phyloP scores from a whole-genome alignment of 768 basidiomycete species.

The Pholiota microspora region DNA sequence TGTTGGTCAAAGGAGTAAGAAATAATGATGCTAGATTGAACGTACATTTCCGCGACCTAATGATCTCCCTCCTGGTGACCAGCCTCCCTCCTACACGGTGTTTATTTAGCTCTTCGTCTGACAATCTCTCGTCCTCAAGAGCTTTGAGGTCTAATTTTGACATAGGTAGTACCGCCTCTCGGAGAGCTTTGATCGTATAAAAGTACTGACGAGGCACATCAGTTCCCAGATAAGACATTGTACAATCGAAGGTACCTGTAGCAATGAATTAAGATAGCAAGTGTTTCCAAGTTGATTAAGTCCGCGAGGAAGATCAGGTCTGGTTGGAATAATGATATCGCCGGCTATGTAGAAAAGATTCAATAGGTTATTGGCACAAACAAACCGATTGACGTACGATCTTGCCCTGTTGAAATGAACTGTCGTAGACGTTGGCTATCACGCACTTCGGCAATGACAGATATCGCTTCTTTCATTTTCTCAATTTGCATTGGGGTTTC shows the following conservation, averaged over 20 bases:
- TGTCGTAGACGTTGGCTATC: constrained; percentile 70
- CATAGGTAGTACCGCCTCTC: constrained; percentile 68
- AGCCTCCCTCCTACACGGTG: constrained; percentile 87
- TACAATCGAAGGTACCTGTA: too few relatives aligned
- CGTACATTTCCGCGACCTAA: constrained; percentile 83
- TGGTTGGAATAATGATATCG: constrained; percentile 49
- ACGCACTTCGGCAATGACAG: constrained; percentile 70
- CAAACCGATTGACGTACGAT: constrained; percentile 57
- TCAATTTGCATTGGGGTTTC: constrained; percentile 68
- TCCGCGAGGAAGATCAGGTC: constrained; percentile 76
- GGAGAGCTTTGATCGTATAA: constrained; percentile 90
- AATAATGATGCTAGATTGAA: constrained; percentile 10
- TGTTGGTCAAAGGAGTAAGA: constrained; percentile 11
- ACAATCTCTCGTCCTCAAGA: constrained; percentile 66
- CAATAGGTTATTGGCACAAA: background rate
- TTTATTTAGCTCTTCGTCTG: constrained; percentile 77
- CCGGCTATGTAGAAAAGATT: constrained; percentile 49
- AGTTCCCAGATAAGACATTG: too few relatives aligned
- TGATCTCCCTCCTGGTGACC: constrained; percentile 77
- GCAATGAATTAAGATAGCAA: constrained; percentile 79
- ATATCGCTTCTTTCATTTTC: constrained; percentile 70
- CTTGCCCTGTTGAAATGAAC: constrained; percentile 63
- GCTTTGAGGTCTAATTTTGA: constrained; percentile 52
- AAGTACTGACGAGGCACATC: constrained; percentile 62
- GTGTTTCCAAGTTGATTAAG: constrained; percentile 89